These are phyloP conservation scores for Sistotremastrum suecicum DNA, from an alignment of 768 basidiomycete genomes.

Conservation along the genomic window DNA sequence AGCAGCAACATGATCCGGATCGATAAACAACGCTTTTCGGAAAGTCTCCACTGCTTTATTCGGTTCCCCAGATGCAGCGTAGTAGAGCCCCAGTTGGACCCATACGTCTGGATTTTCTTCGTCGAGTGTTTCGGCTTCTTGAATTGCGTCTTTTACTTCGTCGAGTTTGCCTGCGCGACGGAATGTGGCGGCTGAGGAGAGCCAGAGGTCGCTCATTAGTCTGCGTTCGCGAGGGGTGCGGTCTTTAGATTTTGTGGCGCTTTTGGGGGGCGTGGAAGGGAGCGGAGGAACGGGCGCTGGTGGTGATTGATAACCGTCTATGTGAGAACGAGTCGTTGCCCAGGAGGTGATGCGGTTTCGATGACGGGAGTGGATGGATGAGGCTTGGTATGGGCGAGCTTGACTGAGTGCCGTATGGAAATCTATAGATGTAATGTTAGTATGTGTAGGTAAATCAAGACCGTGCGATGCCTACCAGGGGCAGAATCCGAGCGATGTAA, in stretches of 20 bases:
- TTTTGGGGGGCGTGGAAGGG: conserved; percentile 18
- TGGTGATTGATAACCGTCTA: conserved; percentile 11
- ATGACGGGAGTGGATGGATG: conserved; percentile 68
- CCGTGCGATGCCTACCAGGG: conserved; percentile 33
- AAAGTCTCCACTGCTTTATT: conserved; percentile 58
- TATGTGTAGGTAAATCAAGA: background rate
- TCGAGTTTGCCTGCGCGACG: conserved; percentile 80
- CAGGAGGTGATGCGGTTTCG: conserved; percentile 22
- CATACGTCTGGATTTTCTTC: conserved; percentile 81
- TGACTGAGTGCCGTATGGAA: conserved; percentile 50
- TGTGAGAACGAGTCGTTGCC: background rate
- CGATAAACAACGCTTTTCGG: conserved; percentile 79
- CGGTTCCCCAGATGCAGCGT: conserved; percentile 37
- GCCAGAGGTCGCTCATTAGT: conserved; percentile 77
- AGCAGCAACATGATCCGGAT: conserved; percentile 65
- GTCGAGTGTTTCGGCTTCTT: conserved; percentile 86
- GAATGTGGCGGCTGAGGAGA: conserved; percentile 91
- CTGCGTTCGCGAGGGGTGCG: conserved; percentile 41
- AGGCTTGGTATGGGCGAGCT: conserved; percentile 52
- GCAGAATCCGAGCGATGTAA: conserved; percentile 52
- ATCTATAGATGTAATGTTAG: conserved; percentile 24
- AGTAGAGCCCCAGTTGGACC: conserved; percentile 83
- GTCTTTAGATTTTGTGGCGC: conserved; percentile 21
- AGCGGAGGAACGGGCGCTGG: conserved; percentile 32
- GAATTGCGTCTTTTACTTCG: conserved; percentile 80